A percentile compares a stretch with the other conserved stretches of the same genome.
Evolutionary conservation across 805 yeast genomes (phyloP).

Genomic region (Saccharomycopsis javanensis): DNA sequence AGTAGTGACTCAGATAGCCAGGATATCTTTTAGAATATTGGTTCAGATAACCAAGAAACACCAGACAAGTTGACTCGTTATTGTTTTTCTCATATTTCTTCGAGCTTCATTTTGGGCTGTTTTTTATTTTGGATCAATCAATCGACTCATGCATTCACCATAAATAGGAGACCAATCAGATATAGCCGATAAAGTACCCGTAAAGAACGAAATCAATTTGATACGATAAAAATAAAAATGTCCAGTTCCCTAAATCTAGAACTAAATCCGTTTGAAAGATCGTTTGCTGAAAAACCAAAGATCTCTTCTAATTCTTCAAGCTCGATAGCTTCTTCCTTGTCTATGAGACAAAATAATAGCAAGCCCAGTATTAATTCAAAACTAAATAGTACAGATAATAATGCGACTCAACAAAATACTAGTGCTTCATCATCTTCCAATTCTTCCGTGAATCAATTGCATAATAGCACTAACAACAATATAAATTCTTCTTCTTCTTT

Average conservation of each 20-base stretch:
- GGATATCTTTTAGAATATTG: too few relatives aligned
- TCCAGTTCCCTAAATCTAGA: slow-evolving; percentile 58
- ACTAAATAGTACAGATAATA: not conserved
- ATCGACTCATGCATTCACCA: too few relatives aligned
- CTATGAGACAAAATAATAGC: slow-evolving; percentile 11
- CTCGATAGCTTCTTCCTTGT: slow-evolving; percentile 5
- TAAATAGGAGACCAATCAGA: too few relatives aligned
- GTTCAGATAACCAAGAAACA: too few relatives aligned
- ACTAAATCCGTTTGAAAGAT: slow-evolving; percentile 31
- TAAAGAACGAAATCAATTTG: too few relatives aligned
- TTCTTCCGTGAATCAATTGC: not conserved
- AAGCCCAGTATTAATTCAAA: not conserved
- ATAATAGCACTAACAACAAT: not conserved
- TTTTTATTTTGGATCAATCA: too few relatives aligned
- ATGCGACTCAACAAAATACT: not conserved
- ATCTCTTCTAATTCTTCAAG: slow-evolving; percentile 13
- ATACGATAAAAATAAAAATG: not conserved
- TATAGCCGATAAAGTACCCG: too few relatives aligned
- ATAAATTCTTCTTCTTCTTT: not conserved
- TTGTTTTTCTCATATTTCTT: too few relatives aligned
- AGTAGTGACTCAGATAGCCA: too few relatives aligned
- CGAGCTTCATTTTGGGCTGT: too few relatives aligned
- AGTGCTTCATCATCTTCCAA: not conserved
- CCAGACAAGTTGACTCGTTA: too few relatives aligned
- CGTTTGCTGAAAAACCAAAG: slow-evolving; percentile 14